These are phyloP conservation scores for Petunia axillaris DNA, from an alignment of 257 asterid species.

Conservation along the genomic window DNA sequence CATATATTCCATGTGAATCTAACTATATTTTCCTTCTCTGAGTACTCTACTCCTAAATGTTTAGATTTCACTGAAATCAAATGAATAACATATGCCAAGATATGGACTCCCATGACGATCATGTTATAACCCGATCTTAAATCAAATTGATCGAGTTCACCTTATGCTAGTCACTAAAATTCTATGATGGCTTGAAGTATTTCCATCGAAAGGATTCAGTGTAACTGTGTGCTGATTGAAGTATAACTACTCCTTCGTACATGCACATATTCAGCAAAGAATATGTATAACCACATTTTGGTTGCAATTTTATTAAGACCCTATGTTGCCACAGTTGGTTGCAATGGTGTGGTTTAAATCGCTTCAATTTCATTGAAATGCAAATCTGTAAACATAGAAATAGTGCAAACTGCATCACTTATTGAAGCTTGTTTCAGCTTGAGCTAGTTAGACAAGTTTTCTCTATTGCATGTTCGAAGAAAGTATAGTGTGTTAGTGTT, in stretches of 20 bases:
- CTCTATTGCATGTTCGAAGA: background rate
- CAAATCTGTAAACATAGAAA: background rate
- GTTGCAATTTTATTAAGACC: background rate
- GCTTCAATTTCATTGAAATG: background rate
- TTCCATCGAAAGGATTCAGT: too few species aligned
- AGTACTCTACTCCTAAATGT: too few species aligned
- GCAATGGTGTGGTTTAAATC: background rate
- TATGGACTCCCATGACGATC: too few species aligned
- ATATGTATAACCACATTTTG: background rate
- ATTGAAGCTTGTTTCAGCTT: constrained; percentile 9
- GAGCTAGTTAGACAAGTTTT: background rate
- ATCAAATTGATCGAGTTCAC: background rate
- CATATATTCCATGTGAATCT: too few species aligned
- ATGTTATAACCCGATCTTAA: too few species aligned
- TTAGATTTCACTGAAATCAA: too few species aligned
- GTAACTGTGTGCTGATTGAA: background rate
- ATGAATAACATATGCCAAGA: too few species aligned
- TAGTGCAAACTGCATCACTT: background rate
- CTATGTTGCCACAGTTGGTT: background rate
- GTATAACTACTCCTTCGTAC: background rate
- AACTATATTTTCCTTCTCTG: too few species aligned
- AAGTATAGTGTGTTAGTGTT: background rate
- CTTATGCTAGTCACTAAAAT: background rate
- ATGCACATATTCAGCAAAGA: background rate
- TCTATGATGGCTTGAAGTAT: too few species aligned